Conservation (phyloP, 2,329 filamentous ascomycete species). For the Claviceps spartinae region DNA sequence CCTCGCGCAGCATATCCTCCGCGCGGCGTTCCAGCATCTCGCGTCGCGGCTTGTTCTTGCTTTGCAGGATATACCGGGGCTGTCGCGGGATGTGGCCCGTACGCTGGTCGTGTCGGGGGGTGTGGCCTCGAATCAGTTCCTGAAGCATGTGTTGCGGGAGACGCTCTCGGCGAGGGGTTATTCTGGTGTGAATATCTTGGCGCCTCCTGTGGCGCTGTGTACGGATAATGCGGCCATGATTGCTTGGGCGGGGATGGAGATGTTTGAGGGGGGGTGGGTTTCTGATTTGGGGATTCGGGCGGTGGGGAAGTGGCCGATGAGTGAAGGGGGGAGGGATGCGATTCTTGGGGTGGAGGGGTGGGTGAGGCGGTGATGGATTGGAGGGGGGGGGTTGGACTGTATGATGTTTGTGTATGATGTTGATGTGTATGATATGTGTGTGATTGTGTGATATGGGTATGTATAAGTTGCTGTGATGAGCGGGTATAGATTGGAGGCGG, state of each 20-base stretch:
- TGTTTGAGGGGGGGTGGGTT: conserved; percentile 68
- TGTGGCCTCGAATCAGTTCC: conserved; percentile 72
- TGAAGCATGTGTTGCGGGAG: conserved; percentile 49
- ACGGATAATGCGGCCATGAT: conserved; percentile 98
- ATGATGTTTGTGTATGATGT: not conserved
- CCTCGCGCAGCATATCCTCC: conserved; percentile 64
- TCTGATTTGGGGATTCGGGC: conserved; percentile 47
- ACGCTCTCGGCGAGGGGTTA: conserved; percentile 55
- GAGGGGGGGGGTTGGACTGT: not conserved
- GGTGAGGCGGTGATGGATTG: conserved; percentile 15
- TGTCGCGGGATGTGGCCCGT: conserved; percentile 16
- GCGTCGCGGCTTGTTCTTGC: conserved; percentile 60
- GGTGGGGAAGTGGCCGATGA: conserved; percentile 61
- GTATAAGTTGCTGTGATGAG: too few species aligned
- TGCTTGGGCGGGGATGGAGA: conserved; percentile 83
- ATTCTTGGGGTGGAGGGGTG: conserved; percentile 48
- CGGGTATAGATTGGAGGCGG: too few species aligned
- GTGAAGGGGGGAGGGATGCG: conserved; percentile 38
- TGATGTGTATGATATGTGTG: not conserved
- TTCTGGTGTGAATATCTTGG: conserved; percentile 45
- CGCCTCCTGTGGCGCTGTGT: conserved; percentile 66
- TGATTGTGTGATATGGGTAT: too few species aligned
- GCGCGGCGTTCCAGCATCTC: conserved; percentile 76
- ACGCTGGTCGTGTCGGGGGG: conserved; percentile 79
- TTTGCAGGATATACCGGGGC: conserved; percentile 28